Percentiles rank a stretch among this genome's conserved stretches.
Evolutionary conservation across 371 early-diverging fungal genomes (phyloP).

Genomic region (Actinomortierella ambigua): DNA sequence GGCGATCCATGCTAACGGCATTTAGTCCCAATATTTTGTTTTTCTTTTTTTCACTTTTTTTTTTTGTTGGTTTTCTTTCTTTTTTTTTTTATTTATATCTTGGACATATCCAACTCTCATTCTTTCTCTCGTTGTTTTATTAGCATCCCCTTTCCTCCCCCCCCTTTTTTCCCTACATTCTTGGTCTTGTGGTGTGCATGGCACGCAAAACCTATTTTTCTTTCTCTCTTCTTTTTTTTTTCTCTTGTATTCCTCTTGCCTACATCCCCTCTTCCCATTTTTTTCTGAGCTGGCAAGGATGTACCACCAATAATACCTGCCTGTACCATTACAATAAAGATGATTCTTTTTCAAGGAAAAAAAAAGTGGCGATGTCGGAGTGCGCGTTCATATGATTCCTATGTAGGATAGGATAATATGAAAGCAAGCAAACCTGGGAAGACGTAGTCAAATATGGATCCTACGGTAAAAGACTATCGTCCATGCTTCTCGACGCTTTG

Average conservation of each 20-base stretch:
- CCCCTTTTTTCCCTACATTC: background rate
- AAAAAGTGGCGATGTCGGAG: too few relatives aligned
- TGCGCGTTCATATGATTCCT: too few relatives aligned
- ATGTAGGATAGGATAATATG: too few relatives aligned
- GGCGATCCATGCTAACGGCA: background rate
- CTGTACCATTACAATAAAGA: too few relatives aligned
- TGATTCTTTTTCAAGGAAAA: too few relatives aligned
- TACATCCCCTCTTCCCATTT: background rate
- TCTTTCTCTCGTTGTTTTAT: background rate
- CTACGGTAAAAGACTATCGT: too few relatives aligned
- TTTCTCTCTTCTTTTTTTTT: background rate
- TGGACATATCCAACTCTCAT: background rate
- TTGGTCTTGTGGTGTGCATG: background rate
- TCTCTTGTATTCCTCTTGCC: background rate
- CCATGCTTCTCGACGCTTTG: too few relatives aligned
- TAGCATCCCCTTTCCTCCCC: background rate
- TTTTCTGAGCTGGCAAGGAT: too few relatives aligned
- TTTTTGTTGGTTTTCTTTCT: constrained; percentile 1
- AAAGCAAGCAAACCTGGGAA: too few relatives aligned
- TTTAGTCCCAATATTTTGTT: background rate
- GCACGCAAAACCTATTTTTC: background rate
- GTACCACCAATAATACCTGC: too few relatives aligned
- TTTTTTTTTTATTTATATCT: background rate
- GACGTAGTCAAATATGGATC: too few relatives aligned
- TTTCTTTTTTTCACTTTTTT: constrained; percentile 3